Base-by-base conservation (phyloP, 2,329 filamentous ascomycete species). In the Ascochyta fabae region DNA sequence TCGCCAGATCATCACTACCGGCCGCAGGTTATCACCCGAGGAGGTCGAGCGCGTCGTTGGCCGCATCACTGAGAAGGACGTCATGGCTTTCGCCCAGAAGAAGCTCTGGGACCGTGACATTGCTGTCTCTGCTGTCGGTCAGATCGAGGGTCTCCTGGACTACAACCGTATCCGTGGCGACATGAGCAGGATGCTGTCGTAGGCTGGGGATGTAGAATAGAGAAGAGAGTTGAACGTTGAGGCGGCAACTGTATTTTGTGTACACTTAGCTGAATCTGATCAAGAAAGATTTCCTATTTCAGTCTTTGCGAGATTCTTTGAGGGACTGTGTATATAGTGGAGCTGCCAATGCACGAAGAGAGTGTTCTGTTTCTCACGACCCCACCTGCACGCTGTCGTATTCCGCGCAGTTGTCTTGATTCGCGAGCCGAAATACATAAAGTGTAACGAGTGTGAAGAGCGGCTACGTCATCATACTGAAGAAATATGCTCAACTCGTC, bases 41-140 rank as follows among this genome's bases (percentile, higher is more conserved):
- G 95, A 99, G 84, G 94, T 99, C 65, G 95, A 99, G 87, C 88
- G 91, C 71, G 87, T 89, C 67, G 92, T 99, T 69, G 89, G 93
- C 73, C 84, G 82, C 69, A 94, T 99, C 75, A 92, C 92, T 64
- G 92, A 93, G 80, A 96, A 96, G 84, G 92, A 98, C 72, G 91
- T 99, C 64, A 97, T 97, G 91, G 87, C 90, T 72, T 99, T 98
- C 76, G 94, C 94, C 72, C 89, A 91, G 84, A 87, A 88, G 79
- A 96, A 95, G 83, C 83, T 99, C 59, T 99, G 95, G 95, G 95
- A 99, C 81, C 90, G 94, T 80, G 95, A 99, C 77, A 83, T 99
- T 71, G 95, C 95, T 72, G 85, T 99, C 77, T 93, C 88, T 76
- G 95, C 94, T 31, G 91, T 98, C 65, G 95, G 95, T 67, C 88